Evolutionary conservation across 352 stramenopile genomes (phyloP), one percentile per base, ranked within the genome.

Genomic region (Phytophthora pinifolia): DNA sequence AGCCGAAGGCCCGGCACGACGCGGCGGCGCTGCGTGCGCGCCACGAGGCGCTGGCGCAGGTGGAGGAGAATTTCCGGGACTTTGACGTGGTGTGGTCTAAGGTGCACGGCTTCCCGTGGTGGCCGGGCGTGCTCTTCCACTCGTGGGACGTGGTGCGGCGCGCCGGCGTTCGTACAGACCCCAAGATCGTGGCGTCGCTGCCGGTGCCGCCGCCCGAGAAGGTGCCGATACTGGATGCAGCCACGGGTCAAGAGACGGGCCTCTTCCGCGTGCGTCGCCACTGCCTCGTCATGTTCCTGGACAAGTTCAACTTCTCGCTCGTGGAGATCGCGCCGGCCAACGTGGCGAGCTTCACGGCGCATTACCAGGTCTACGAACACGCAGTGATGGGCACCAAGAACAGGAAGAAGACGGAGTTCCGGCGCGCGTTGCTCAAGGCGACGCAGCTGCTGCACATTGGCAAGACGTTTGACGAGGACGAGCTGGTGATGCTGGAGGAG

Each of bases 11-110:
- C 50, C 65, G 62, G 49, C 32, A 46, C 29, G 66, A 70, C 20
- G 52, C 52, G 6, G 56, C 61, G 31, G 52, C 50, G 9, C 36
- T 73, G 14, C 61, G 51, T 6, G 66, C 55, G 18, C 73, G 65
- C 13, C 22, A 54, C 15, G 53, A 78, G 27, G 62, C 65, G 15
- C 57, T 80, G n/a, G 30, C 51, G 5, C 53, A 70, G 17, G 71
- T 89, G 25, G 54, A 83, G 33, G 70, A 81, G 56, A 36, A 76
- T 29, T 90, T 89, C 63, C 70, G 72, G 27, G 75, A 88, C 52
- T 83, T 80, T 41, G 81, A 92, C 54, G 60, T 94, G 10, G 85
- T 94, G 4, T 94, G 85, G 85, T 68, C 75, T 36, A 88, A 89
- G 53, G 72, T 90, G 31, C 30, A 45, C 4, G 66, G 72, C 10